phyloP scores from a whole-genome alignment of 2,329 filamentous ascomycete species.

The Xylaria sp. region DNA sequence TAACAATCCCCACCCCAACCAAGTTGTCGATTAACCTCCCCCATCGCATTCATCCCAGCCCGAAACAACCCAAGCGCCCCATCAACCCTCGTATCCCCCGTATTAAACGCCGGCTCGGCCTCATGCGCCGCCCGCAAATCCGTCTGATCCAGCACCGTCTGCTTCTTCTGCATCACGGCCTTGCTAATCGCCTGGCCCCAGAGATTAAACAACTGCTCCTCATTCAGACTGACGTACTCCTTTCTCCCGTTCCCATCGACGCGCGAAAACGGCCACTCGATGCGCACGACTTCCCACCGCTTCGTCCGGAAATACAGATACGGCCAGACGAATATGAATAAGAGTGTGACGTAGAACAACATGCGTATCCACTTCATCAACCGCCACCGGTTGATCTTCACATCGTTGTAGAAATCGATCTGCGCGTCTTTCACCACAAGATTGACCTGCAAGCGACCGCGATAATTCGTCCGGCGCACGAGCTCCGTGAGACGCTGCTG shows the following conservation, averaged over 20 bases:
- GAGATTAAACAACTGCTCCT: constrained; percentile 56
- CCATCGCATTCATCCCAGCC: constrained; percentile 47
- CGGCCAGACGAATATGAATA: constrained; percentile 68
- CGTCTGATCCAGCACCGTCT: constrained; percentile 50
- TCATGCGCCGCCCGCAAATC: constrained; percentile 46
- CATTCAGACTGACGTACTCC: constrained; percentile 49
- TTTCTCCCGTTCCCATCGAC: constrained; percentile 35
- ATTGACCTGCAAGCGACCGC: constrained; percentile 52
- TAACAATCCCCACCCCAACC: constrained; percentile 44
- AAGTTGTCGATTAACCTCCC: constrained; percentile 47
- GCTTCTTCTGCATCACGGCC: constrained; percentile 53
- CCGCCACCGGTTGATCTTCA: constrained; percentile 59
- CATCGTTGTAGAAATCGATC: constrained; percentile 60
- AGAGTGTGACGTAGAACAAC: constrained; percentile 60
- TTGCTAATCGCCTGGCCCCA: constrained; percentile 57
- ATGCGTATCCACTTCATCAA: constrained; percentile 57
- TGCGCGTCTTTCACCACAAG: constrained; percentile 54
- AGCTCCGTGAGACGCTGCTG: constrained; percentile 48
- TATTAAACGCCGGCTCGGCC: constrained; percentile 35
- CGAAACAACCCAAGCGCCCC: constrained; percentile 39
- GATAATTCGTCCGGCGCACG: constrained; percentile 61
- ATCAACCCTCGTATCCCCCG: constrained; percentile 38
- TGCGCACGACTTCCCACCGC: constrained; percentile 58
- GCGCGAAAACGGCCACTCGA: constrained; percentile 54
- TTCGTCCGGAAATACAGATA: constrained; percentile 62